phyloP scores from a whole-genome alignment of 2,329 filamentous ascomycete species.

The Penicillium psychrosexuale region DNA sequence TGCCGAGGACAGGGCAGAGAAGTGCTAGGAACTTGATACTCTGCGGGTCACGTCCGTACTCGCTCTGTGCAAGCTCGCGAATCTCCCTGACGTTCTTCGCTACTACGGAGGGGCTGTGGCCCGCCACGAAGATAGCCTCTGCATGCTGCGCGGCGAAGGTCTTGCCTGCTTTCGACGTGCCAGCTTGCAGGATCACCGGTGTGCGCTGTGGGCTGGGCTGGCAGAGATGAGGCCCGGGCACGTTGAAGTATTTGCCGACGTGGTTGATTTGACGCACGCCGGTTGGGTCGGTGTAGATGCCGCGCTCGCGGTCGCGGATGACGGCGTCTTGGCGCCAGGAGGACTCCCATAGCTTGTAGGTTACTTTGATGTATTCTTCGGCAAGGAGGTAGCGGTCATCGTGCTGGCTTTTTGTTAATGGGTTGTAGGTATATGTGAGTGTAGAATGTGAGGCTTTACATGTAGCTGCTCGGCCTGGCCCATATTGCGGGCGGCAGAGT shows the following conservation, averaged over 20 bases:
- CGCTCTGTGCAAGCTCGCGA: slow-evolving; percentile 51
- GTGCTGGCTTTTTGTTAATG: slow-evolving; percentile 43
- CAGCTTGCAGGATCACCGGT: slow-evolving; percentile 67
- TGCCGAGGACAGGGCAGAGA: slow-evolving; percentile 62
- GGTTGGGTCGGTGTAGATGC: slow-evolving; percentile 58
- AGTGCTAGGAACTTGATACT: slow-evolving; percentile 67
- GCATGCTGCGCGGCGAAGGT: slow-evolving; percentile 67
- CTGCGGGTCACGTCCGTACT: slow-evolving; percentile 56
- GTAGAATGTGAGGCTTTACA: slow-evolving; percentile 15
- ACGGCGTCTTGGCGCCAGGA: slow-evolving; percentile 68
- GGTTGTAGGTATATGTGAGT: background rate
- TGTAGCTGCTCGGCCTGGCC: slow-evolving; percentile 55
- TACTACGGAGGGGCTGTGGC: slow-evolving; percentile 61
- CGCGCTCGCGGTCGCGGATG: slow-evolving; percentile 55
- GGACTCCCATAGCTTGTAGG: slow-evolving; percentile 65
- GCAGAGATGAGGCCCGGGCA: slow-evolving; percentile 64
- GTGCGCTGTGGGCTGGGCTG: slow-evolving; percentile 66
- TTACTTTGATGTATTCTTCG: slow-evolving; percentile 62
- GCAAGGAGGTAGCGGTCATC: slow-evolving; percentile 64
- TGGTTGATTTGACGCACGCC: slow-evolving; percentile 66
- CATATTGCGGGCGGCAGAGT: slow-evolving; percentile 64
- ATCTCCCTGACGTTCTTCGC: slow-evolving; percentile 63
- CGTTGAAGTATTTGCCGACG: slow-evolving; percentile 60
- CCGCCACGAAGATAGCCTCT: slow-evolving; percentile 67
- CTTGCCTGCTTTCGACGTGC: slow-evolving; percentile 64